phyloP scores from a whole-genome alignment of 495 filamentous ascomycete genomes.

The Annulohypoxylon stygium region DNA sequence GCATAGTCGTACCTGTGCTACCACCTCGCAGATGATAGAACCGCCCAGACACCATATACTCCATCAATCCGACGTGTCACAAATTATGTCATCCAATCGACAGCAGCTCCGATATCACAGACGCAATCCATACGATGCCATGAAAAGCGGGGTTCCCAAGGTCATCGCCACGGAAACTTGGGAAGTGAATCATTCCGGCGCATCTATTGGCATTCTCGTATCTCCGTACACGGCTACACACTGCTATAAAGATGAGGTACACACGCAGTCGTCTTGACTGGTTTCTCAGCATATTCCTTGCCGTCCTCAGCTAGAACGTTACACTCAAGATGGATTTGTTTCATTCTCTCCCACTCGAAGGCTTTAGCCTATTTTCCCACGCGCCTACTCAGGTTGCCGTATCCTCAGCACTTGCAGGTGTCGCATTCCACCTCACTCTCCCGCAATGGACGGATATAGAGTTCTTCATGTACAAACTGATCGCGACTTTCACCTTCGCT shows the following conservation, averaged over 20 bases:
- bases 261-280: neutral
- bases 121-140: neutral
- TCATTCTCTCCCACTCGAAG: neutral
- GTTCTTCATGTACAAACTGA: slow-evolving; percentile 15
- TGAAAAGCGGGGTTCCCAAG: neutral
- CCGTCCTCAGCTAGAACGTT: neutral
- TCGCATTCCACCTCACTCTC: slow-evolving; percentile 29
- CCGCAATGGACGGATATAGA: slow-evolving; percentile 15
- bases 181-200: neutral
- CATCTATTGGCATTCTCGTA: neutral
- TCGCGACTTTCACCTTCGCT: neutral
- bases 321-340: slow-evolving; percentile 18
- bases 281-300: neutral
- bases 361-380: slow-evolving; percentile 16
- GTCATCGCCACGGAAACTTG: neutral
- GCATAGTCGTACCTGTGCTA: neutral
- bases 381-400: slow-evolving; percentile 6
- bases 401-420: slow-evolving; percentile 4
- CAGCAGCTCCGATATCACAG: neutral
- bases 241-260: neutral
- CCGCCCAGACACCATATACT: neutral
- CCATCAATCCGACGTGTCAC: neutral
- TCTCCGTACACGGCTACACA: neutral
- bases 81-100: neutral
- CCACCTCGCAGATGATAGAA: neutral